A percentile compares a stretch with the other conserved stretches of the same genome.
Conservation (phyloP, 2,329 filamentous ascomycete genomes). For the Talaromyces albobiverticillius region DNA sequence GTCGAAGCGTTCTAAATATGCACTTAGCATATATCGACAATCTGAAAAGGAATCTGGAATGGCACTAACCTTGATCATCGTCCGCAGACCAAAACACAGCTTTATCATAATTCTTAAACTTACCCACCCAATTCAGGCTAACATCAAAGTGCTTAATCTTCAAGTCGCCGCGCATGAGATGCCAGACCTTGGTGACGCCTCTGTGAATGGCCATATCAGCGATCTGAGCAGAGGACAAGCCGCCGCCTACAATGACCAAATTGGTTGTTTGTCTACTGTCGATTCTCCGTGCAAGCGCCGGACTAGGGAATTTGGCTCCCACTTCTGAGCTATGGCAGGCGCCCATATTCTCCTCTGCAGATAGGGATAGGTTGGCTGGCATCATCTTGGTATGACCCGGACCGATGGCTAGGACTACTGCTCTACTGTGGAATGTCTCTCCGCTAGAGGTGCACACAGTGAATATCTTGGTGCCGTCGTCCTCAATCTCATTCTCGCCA, state of each 20-base stretch:
- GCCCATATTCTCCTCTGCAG: constrained; percentile 44
- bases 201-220: constrained; percentile 63
- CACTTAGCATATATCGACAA: no score
- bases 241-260: constrained; percentile 70
- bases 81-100: constrained; percentile 75
- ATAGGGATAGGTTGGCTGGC: constrained; percentile 38
- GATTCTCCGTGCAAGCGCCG: constrained; percentile 54
- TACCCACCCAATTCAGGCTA: constrained; percentile 74
- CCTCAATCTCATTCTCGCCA: constrained; percentile 43
- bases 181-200: constrained; percentile 66
- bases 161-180: constrained; percentile 61
- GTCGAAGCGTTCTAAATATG: constrained; percentile 56
- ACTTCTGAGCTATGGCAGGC: constrained; percentile 66
- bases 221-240: constrained; percentile 72
- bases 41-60: no score
- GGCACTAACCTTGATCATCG: constrained; percentile 56
- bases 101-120: constrained; percentile 75
- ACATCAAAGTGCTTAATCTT: constrained; percentile 75
- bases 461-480: constrained; percentile 57
- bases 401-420: constrained; percentile 69
- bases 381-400: constrained; percentile 60
- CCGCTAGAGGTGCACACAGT: constrained; percentile 56
- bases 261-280: constrained; percentile 52
- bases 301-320: constrained; percentile 53
- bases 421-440: constrained; percentile 54